Evolutionary conservation across 495 filamentous ascomycete species (phyloP).

Genomic region (Penicillium chermesinum): DNA sequence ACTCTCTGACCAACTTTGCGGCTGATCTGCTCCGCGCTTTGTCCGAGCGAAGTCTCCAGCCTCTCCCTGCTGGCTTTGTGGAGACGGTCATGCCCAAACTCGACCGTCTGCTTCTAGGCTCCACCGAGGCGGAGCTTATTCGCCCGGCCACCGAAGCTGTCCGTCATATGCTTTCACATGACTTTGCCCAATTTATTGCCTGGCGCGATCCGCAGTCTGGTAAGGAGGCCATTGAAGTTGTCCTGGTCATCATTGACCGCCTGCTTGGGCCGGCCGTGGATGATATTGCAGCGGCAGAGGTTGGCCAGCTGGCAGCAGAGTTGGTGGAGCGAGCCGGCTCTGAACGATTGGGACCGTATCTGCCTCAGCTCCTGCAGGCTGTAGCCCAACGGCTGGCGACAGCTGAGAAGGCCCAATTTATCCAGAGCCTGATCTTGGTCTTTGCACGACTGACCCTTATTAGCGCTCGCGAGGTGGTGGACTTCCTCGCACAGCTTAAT

Average conservation of each 20-base stretch:
- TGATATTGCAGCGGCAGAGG: constrained; percentile 90
- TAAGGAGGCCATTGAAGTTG: constrained; percentile 81
- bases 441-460: constrained; percentile 85
- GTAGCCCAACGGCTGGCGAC: constrained; percentile 82
- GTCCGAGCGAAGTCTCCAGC: constrained; percentile 71
- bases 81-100: constrained; percentile 81
- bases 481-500: constrained; percentile 80
- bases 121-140: constrained; percentile 77
- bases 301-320: constrained; percentile 89
- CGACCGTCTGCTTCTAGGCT: constrained; percentile 70
- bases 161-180: constrained; percentile 81
- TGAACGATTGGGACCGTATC: constrained; percentile 81
- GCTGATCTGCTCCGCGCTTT: constrained; percentile 78
- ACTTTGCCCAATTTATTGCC: constrained; percentile 76
- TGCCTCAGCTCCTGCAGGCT: constrained; percentile 82
- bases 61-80: constrained; percentile 82
- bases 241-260: constrained; percentile 89
- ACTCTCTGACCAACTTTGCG: constrained; percentile 76
- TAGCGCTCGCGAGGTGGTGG: constrained; percentile 81
- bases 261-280: constrained; percentile 75
- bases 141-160: constrained; percentile 81
- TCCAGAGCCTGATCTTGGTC: constrained; percentile 87
- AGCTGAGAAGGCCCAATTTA: constrained; percentile 77
- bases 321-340: constrained; percentile 90
- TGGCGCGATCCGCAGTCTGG: constrained; percentile 69